Base-by-base conservation (phyloP, 805 yeast genomes). In the Metschnikowia chrysomelidarum region DNA sequence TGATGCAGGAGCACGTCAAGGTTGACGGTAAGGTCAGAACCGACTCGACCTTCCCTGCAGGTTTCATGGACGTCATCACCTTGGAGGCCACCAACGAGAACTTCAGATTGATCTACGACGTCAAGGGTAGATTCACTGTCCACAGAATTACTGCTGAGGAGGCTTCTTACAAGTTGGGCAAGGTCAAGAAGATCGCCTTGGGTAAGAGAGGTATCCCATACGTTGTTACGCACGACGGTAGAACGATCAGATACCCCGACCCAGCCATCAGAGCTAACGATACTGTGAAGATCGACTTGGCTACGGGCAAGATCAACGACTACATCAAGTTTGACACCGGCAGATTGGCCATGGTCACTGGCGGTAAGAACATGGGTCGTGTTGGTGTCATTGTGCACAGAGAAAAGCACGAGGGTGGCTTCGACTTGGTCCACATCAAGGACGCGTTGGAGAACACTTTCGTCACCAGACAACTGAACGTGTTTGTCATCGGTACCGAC, bases 11-110 rank as follows among this genome's bases (percentile, higher is more conserved):
- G 73, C 95, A 87, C 59, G 96, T 89, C 64, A 84, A 89, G 78
- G 98, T 93, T 59, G 98, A 91, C 71, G 96, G 95, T 71, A 91
- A 91, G 81, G 97, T 91, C 60, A 89, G 98, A 87, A 91, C 98
- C 59, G 98, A 93, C 72, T 69, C 95, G 53, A 93, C 98, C 55
- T 91, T 67, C 95, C 98, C 98, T 71, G 85, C 98, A 66, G 98
- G 98, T 65, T 91, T 93, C 87, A 89, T 89, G 98, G 98, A 91
- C 70, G 98, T 93, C 59, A 87, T 91, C 75, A 59, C 95, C 55
- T 77, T 91, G 64, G 98, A 91, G 69, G 96, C 95, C 68, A 91
- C 98, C 74, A 87, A 88, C 74, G 98, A 91, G 78, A 83, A 91
- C 91, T 91, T 91, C 87, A 89, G 98, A 80, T 85, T 91, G 68